Evolutionary conservation across 2,329 filamentous ascomycete species (phyloP).

Genomic region (Penicillium sp.): DNA sequence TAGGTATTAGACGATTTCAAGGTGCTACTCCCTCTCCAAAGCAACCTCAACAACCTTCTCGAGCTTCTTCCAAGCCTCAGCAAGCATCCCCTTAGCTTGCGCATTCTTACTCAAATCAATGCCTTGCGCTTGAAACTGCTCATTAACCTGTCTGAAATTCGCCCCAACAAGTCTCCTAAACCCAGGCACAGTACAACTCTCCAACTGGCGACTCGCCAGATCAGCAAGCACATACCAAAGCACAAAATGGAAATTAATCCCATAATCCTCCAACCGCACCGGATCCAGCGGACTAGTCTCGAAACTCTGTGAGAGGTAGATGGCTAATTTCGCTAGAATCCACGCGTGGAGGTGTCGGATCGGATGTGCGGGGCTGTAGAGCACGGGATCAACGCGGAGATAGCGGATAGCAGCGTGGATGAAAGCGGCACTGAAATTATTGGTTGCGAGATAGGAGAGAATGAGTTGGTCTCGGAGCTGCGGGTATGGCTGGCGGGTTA

Average conservation of each 20-base stretch:
- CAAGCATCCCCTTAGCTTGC: slow-evolving; percentile 17
- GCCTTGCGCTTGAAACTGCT: slow-evolving; percentile 27
- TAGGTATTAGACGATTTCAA: too few relatives aligned
- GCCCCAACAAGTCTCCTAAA: slow-evolving; percentile 28
- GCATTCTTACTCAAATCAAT: slow-evolving; percentile 25
- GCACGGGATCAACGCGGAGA: slow-evolving; percentile 51
- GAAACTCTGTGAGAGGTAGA: slow-evolving; percentile 27
- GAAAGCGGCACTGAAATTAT: slow-evolving; percentile 50
- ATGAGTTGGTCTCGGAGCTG: slow-evolving; percentile 56
- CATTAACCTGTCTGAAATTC: slow-evolving; percentile 29
- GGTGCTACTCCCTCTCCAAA: slow-evolving; percentile 24
- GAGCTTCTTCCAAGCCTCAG: slow-evolving; percentile 52
- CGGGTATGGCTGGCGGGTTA: slow-evolving; percentile 56
- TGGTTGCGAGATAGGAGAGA: slow-evolving; percentile 46
- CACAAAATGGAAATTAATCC: slow-evolving; percentile 32
- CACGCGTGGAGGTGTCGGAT: slow-evolving; percentile 53
- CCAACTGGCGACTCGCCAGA: slow-evolving; percentile 25
- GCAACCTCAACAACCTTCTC: slow-evolving; percentile 34
- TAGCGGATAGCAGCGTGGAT: slow-evolving; percentile 54
- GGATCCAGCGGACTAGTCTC: slow-evolving; percentile 18
- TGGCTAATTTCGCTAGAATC: slow-evolving; percentile 33
- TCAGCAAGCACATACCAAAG: slow-evolving; percentile 35
- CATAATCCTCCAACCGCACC: slow-evolving; percentile 21
- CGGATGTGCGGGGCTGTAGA: slow-evolving; percentile 55
- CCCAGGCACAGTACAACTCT: slow-evolving; percentile 31